phyloP scores from a whole-genome alignment of 768 basidiomycete genomes.

The Jaapia argillacea region DNA sequence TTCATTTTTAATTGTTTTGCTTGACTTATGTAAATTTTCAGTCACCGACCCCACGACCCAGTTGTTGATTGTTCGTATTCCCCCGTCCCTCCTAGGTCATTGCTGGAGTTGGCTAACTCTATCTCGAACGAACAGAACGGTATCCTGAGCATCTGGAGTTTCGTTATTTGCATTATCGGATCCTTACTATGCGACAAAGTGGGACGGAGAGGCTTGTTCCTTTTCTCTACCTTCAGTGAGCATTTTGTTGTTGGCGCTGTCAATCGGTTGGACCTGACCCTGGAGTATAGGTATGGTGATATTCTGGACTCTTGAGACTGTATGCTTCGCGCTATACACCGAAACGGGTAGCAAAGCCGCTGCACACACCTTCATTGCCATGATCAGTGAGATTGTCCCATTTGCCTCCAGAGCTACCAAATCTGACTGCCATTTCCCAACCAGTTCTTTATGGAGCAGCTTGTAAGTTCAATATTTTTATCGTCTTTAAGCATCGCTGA shows the following conservation, averaged over 20 bases:
- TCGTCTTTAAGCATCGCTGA: too few relatives aligned
- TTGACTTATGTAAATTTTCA: too few relatives aligned
- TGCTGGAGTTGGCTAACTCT: too few relatives aligned
- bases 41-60: too few relatives aligned
- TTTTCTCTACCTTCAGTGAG: slow-evolving; percentile 32
- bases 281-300: slow-evolving; percentile 2
- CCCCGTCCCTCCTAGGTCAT: too few relatives aligned
- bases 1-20: too few relatives aligned
- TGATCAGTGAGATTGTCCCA: slow-evolving; percentile 19
- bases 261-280: neutral
- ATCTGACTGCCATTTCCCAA: too few relatives aligned
- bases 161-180: slow-evolving; percentile 37
- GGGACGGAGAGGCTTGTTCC: slow-evolving; percentile 41
- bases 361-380: slow-evolving; percentile 19
- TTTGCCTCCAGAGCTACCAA: too few relatives aligned
- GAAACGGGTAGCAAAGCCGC: slow-evolving; percentile 12
- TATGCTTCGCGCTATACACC: slow-evolving; percentile 10
- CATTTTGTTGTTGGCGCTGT: too few relatives aligned
- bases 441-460: too few relatives aligned
- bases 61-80: too few relatives aligned
- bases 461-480: slow-evolving; percentile 13
- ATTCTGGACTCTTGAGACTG: slow-evolving; percentile 15
- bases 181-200: slow-evolving; percentile 38
- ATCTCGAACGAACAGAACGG: too few relatives aligned
- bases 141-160: slow-evolving; percentile 44